phyloP scores from a whole-genome alignment of 2,329 filamentous ascomycete species.

The Pseudogymnoascus sp. region DNA sequence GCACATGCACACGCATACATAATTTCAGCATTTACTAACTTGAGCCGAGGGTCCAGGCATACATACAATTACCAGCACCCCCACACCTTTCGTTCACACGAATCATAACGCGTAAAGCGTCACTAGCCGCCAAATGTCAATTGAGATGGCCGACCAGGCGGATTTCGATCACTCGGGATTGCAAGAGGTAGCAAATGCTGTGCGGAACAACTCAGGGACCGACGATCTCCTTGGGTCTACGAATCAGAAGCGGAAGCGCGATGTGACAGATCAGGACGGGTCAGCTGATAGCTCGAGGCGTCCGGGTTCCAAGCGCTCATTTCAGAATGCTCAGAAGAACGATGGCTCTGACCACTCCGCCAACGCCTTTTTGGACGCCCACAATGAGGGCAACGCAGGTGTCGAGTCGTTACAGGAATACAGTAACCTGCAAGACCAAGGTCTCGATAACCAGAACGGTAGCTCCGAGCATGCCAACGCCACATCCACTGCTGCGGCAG shows the following conservation, averaged over 20 bases:
- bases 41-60: neutral
- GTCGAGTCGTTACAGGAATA: conserved; percentile 29
- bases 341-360: conserved; percentile 20
- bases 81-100: conserved; percentile 14
- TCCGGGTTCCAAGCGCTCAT: conserved; percentile 24
- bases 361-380: conserved; percentile 12
- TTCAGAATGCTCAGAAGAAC: conserved; percentile 13
- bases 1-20: conserved; percentile 2
- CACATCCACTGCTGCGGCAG: conserved; percentile 52
- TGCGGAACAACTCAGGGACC: conserved; percentile 20
- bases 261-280: conserved; percentile 20
- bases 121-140: conserved; percentile 16
- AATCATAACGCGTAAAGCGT: conserved; percentile 23
- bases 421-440: conserved; percentile 34
- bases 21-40: conserved; percentile 6
- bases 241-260: conserved; percentile 28
- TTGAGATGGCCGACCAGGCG: conserved; percentile 26
- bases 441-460: conserved; percentile 43
- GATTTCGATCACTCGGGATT: conserved; percentile 29
- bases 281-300: conserved; percentile 29
- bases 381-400: conserved; percentile 18
- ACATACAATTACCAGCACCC: neutral
- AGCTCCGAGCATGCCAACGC: conserved; percentile 37
- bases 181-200: conserved; percentile 29
- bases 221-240: conserved; percentile 19